phyloP scores from a whole-genome alignment of 2,329 filamentous ascomycete genomes.

The Botryotinia convoluta region DNA sequence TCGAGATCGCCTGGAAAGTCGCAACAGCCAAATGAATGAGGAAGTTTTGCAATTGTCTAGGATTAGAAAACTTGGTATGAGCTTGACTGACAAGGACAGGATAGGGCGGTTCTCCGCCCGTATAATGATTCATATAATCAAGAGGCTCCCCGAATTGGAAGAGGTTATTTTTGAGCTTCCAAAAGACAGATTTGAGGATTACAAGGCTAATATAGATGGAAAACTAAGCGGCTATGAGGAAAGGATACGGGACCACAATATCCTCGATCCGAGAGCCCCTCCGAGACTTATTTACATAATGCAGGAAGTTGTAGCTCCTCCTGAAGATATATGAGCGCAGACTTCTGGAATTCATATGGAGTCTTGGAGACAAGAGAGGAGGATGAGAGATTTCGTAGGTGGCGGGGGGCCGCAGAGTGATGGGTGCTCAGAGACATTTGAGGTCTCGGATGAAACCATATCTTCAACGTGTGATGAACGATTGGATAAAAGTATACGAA shows the following conservation, averaged over 20 bases:
- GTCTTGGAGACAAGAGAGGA: not conserved
- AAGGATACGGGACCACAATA: rapidly evolving
- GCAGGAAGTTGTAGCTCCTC: not conserved
- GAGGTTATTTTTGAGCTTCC: not conserved
- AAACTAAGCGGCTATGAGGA: not conserved
- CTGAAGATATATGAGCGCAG: not conserved
- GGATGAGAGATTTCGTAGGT: not conserved
- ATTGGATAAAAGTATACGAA: not conserved
- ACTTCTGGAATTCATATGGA: not conserved
- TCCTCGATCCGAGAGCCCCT: not conserved
- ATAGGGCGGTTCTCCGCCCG: not conserved
- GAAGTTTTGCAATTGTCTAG: not conserved
- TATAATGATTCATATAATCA: not conserved
- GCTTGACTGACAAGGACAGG: not conserved
- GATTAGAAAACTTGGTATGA: not conserved
- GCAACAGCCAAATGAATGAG: not conserved
- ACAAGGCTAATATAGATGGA: not conserved
- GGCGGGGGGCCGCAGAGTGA: not conserved
- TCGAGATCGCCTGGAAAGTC: not conserved
- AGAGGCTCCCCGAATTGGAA: not conserved
- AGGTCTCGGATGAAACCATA: not conserved
- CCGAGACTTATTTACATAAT: not conserved
- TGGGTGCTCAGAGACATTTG: not conserved
- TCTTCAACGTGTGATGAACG: not conserved
- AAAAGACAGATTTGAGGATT: not conserved